Conservation (phyloP, 2,329 filamentous ascomycete species). For the Pestalotiopsis sp. region DNA sequence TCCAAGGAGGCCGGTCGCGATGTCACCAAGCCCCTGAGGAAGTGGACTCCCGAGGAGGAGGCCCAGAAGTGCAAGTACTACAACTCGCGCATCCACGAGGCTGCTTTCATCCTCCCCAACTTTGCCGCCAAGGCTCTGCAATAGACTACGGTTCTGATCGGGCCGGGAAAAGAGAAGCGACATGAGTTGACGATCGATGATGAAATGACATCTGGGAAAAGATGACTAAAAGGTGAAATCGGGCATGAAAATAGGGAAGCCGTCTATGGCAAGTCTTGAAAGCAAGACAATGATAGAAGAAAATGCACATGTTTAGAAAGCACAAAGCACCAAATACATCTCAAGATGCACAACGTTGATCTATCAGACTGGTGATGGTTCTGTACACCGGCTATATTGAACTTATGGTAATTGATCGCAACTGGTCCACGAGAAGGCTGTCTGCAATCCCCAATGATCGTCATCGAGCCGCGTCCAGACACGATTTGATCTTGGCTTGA, state of each 20-base stretch:
- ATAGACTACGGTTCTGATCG: slow-evolving; percentile 34
- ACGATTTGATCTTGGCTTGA: too few species aligned
- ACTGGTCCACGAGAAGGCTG: too few species aligned
- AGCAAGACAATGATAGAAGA: neutral
- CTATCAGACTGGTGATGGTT: too few species aligned
- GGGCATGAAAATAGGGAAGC: neutral
- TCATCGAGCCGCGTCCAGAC: too few species aligned
- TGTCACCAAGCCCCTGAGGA: slow-evolving; percentile 80
- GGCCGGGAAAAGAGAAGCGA: neutral
- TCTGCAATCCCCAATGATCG: too few species aligned
- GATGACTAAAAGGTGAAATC: neutral
- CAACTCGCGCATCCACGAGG: slow-evolving; percentile 94
- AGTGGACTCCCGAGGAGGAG: slow-evolving; percentile 85
- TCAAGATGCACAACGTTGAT: neutral
- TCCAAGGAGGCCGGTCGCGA: slow-evolving; percentile 87
- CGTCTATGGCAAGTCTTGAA: neutral
- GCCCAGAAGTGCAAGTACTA: slow-evolving; percentile 94
- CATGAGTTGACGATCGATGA: neutral
- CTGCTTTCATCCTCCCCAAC: slow-evolving; percentile 87
- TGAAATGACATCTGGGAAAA: slow-evolving; percentile 5
- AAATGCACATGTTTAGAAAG: neutral
- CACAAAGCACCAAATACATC: neutral
- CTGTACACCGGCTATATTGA: too few species aligned
- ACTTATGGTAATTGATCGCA: too few species aligned
- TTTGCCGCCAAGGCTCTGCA: slow-evolving; percentile 81